Conservation (phyloP, 768 basidiomycete species). For the Termitomyces sp. region DNA sequence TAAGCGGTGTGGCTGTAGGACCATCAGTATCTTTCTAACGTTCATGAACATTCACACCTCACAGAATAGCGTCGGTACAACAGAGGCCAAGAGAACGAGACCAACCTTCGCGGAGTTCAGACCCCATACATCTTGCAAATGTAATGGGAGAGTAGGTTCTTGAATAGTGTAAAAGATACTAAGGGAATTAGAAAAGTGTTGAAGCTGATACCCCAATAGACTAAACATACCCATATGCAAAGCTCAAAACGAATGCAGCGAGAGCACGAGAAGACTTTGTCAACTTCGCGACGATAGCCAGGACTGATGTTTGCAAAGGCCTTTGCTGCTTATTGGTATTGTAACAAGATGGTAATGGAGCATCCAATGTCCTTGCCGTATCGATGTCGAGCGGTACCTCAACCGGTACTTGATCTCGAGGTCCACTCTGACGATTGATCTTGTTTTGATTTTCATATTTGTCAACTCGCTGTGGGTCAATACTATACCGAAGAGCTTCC, state of each 20-base stretch:
- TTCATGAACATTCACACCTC: constrained; percentile 13
- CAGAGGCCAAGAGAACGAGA: constrained; percentile 59
- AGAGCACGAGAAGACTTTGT: constrained; percentile 44
- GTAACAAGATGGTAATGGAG: neutral
- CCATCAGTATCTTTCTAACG: neutral
- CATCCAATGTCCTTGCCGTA: neutral
- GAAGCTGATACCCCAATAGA: neutral
- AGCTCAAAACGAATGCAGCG: constrained; percentile 34
- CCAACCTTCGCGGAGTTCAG: constrained; percentile 50
- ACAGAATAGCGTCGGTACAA: constrained; percentile 65
- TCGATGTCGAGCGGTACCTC: neutral
- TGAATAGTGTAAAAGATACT: constrained; percentile 44
- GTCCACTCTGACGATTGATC: neutral
- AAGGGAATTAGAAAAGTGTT: neutral
- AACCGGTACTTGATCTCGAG: neutral
- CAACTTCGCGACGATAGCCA: constrained; percentile 35
- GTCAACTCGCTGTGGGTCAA: constrained; percentile 28
- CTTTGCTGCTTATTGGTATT: neutral
- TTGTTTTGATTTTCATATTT: neutral
- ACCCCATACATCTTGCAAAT: constrained; percentile 43
- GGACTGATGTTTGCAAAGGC: constrained; percentile 24
- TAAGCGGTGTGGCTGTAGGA: constrained; percentile 45
- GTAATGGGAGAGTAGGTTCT: constrained; percentile 55
- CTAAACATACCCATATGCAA: constrained; percentile 47
- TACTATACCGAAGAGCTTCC: constrained; percentile 41